These are phyloP conservation scores for Pachysandra terminalis DNA, from an alignment of 164 flowering plant species.

Conservation along the genomic window DNA sequence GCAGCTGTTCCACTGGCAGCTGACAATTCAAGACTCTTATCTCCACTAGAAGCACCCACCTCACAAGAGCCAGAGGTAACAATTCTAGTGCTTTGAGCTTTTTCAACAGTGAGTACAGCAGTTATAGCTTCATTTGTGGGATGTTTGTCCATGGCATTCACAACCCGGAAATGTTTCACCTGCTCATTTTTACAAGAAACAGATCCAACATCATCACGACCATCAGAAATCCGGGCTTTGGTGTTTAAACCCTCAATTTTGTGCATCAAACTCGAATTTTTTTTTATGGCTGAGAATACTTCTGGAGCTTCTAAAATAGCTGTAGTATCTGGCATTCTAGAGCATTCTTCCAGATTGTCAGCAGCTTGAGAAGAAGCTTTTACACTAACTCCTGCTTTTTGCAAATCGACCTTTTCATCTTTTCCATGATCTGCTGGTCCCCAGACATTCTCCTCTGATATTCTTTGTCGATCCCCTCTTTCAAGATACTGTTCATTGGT, in stretches of 20 bases:
- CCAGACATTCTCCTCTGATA: conserved; percentile 39
- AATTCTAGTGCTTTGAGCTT: conserved; percentile 21
- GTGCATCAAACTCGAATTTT: conserved; percentile 55
- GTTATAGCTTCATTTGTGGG: conserved; percentile 19
- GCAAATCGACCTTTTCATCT: conserved; percentile 32
- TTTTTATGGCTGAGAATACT: conserved; percentile 26
- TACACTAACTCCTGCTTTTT: conserved; percentile 22
- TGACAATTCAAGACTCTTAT: conserved; percentile 26
- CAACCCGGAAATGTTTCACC: conserved; percentile 19
- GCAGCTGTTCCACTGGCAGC: conserved; percentile 19
- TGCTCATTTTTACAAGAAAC: conserved; percentile 39
- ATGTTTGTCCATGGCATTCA: conserved; percentile 24
- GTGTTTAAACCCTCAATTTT: conserved; percentile 80
- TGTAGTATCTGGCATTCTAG: conserved; percentile 16
- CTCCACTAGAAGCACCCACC: conserved; percentile 23
- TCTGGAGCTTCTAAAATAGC: conserved; percentile 15
- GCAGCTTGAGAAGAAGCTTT: conserved; percentile 31
- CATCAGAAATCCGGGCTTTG: conserved; percentile 65
- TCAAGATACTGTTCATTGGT: conserved; percentile 21
- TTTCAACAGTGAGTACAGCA: conserved; percentile 24
- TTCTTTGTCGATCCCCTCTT: conserved; percentile 26
- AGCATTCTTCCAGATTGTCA: conserved; percentile 25
- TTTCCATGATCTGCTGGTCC: conserved; percentile 28
- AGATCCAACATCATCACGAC: conserved; percentile 29
- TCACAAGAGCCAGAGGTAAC: conserved; percentile 21